Evolutionary conservation across 176 grass and related monocot species (phyloP).

Genomic region (Luzula sylvatica): DNA sequence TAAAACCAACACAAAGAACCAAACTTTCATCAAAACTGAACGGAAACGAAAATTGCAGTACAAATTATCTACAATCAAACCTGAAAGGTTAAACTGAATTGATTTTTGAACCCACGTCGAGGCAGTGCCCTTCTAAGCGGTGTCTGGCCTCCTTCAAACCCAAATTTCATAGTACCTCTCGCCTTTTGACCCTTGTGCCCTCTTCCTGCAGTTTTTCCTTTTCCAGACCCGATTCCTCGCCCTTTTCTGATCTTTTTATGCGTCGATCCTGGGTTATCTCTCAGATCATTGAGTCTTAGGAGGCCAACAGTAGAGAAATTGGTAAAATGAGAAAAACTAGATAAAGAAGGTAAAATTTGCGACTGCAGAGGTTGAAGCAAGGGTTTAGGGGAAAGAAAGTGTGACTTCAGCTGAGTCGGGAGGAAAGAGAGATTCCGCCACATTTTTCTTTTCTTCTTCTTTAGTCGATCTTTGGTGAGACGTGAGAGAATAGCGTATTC

Average conservation of each 20-base stretch:
- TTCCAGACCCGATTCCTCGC: constrained; percentile 86
- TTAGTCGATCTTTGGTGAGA: constrained; percentile 3
- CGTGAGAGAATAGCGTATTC: neutral
- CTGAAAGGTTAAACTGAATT: constrained; percentile 81
- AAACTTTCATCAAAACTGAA: neutral
- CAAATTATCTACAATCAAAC: constrained; percentile 7
- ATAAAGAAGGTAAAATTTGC: neutral
- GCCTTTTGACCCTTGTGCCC: constrained; percentile 96
- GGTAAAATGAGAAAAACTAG: neutral
- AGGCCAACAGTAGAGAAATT: constrained; percentile 34
- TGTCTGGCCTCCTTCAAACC: constrained; percentile 85
- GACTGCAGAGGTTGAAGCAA: neutral
- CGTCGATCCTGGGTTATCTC: constrained; percentile 51
- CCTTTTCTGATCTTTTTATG: constrained; percentile 95
- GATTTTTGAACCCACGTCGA: constrained; percentile 68
- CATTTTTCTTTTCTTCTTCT: constrained; percentile 20
- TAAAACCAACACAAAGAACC: constrained; percentile 15
- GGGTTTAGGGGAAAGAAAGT: constrained; percentile 10
- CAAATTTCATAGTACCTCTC: constrained; percentile 68
- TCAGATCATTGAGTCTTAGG: constrained; percentile 71
- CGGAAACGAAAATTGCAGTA: neutral
- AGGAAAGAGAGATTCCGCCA: constrained; percentile 45
- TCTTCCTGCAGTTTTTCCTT: constrained; percentile 80
- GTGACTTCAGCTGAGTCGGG: constrained; percentile 19
- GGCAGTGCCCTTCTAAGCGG: constrained; percentile 62